A percentile compares a stretch with the other conserved stretches of the same genome.
Evolutionary conservation across 345 rosid genomes (phyloP).

Genomic region (Camelina neglecta): DNA sequence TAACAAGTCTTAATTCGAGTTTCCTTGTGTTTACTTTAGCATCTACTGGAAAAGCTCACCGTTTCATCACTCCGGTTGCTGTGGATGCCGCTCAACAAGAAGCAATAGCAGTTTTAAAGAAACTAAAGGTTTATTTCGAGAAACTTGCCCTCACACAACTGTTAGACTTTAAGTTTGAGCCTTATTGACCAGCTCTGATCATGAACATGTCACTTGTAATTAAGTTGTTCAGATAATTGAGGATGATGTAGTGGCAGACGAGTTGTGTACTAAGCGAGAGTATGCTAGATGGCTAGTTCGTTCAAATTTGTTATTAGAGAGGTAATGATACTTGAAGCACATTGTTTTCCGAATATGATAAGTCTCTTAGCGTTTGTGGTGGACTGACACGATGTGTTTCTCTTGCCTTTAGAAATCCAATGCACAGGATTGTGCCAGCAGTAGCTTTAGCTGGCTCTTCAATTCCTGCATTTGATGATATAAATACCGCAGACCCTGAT

Average conservation of each 20-base stretch:
- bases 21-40: slow-evolving; percentile 34
- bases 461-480: slow-evolving; percentile 75
- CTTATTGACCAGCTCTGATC: slow-evolving; percentile 55
- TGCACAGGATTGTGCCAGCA: slow-evolving; percentile 66
- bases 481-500: slow-evolving; percentile 63
- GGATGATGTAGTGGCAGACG: slow-evolving; percentile 61
- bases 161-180: slow-evolving; percentile 12
- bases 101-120: slow-evolving; percentile 66
- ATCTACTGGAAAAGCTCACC: slow-evolving; percentile 41
- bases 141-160: slow-evolving; percentile 5
- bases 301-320: slow-evolving; percentile 66
- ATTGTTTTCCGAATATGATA: neutral
- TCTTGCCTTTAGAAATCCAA: slow-evolving; percentile 62
- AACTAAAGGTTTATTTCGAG: slow-evolving; percentile 63
- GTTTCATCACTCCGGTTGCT: slow-evolving; percentile 47
- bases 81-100: slow-evolving; percentile 80
- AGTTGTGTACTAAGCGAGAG: slow-evolving; percentile 84
- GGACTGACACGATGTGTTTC: neutral
- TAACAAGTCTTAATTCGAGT: neutral
- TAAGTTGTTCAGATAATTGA: slow-evolving; percentile 75
- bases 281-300: slow-evolving; percentile 85
- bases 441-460: slow-evolving; percentile 64
- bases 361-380: slow-evolving; percentile 3
- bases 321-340: slow-evolving; percentile 47
- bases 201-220: slow-evolving; percentile 44